Evolutionary conservation across 345 rosid genomes (phyloP).

Genomic region (Salix viminalis): DNA sequence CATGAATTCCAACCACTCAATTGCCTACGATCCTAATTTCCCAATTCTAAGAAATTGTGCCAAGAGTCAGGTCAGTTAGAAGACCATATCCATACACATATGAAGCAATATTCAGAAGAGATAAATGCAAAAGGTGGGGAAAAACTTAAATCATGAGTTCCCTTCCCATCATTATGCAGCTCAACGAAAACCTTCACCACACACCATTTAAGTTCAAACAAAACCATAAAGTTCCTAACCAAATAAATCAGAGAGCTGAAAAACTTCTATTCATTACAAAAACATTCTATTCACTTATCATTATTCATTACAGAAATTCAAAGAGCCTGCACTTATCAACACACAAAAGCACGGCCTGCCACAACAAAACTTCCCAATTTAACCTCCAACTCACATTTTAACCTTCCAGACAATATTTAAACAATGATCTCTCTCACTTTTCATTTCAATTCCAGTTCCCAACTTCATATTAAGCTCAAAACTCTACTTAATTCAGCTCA

Average conservation of each 20-base stretch:
- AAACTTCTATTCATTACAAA: background rate
- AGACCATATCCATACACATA: background rate
- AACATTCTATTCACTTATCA: background rate
- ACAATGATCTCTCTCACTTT: too few species aligned
- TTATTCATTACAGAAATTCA: background rate
- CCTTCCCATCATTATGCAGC: background rate
- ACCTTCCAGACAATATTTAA: too few species aligned
- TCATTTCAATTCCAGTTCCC: too few species aligned
- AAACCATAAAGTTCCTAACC: background rate
- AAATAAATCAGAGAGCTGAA: background rate
- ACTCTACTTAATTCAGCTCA: too few species aligned
- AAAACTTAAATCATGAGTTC: background rate
- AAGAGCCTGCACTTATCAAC: background rate
- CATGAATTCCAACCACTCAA: background rate
- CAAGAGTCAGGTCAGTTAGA: background rate
- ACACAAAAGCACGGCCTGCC: background rate
- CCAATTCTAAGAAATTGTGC: background rate
- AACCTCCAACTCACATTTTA: too few species aligned
- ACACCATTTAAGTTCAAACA: background rate
- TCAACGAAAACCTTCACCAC: background rate
- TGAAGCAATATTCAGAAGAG: background rate
- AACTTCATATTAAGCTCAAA: too few species aligned
- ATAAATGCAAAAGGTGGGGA: background rate
- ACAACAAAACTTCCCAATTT: too few species aligned
- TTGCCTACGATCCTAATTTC: background rate